phyloP scores from a whole-genome alignment of 139 green algal species.

The Diplosphaera chodatii region DNA sequence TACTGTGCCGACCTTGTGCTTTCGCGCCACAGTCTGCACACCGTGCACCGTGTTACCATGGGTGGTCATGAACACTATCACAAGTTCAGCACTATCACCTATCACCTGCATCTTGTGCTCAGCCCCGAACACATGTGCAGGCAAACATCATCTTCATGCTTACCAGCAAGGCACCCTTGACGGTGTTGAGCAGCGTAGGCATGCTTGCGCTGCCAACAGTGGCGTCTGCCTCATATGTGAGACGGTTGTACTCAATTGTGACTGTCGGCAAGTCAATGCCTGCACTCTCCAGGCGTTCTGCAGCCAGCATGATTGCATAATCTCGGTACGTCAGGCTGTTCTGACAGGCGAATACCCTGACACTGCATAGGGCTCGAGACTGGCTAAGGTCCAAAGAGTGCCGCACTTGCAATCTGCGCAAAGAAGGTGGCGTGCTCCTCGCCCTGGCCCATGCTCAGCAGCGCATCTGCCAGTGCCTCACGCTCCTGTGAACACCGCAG shows the following conservation, averaged over 20 bases:
- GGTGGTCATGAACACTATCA: no score
- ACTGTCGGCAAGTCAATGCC: constrained; percentile 19
- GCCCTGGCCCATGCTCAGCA: background rate
- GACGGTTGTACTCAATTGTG: constrained; percentile 55
- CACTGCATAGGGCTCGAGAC: no score
- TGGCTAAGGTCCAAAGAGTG: no score
- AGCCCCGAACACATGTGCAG: no score
- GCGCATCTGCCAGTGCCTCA: background rate
- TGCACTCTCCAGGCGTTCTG: background rate
- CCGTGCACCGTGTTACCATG: no score
- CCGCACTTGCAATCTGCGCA: background rate
- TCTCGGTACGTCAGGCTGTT: no score
- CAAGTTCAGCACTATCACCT: no score
- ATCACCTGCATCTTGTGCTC: no score
- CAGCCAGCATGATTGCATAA: no score
- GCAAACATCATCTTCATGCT: background rate
- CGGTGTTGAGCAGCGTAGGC: constrained; percentile 49
- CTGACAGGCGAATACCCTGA: no score
- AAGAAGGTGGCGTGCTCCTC: background rate
- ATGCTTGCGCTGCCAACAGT: constrained; percentile 49
- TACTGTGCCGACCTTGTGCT: constrained; percentile 3
- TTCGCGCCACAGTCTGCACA: background rate
- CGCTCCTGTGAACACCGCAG: no score
- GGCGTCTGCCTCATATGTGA: constrained; percentile 57
- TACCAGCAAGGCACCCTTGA: constrained; percentile 32